A percentile compares a stretch with the other conserved stretches of the same genome.
phyloP scores from a whole-genome alignment of 140 eudicot species.

The Anethum foeniculum region DNA sequence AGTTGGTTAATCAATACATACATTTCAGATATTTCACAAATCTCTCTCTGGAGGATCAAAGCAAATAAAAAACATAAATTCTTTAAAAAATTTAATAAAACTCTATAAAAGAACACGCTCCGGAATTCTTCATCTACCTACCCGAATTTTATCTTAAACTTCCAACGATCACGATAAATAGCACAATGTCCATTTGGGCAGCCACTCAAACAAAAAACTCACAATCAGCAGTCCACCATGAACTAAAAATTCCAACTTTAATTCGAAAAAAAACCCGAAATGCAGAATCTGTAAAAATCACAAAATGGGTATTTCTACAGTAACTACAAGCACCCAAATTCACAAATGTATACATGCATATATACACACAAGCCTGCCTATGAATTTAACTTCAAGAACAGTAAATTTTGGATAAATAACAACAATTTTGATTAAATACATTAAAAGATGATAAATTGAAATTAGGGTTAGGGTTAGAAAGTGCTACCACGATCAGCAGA shows the following conservation, averaged over 20 bases:
- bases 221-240: not conserved
- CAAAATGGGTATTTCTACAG: not conserved
- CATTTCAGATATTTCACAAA: too few relatives aligned
- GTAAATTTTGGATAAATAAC: not conserved
- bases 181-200: not conserved
- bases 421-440: too few relatives aligned
- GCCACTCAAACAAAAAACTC: not conserved
- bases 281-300: not conserved
- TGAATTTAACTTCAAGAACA: not conserved
- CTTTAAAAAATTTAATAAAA: not conserved
- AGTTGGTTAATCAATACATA: too few relatives aligned
- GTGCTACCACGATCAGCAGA: constrained; percentile 37
- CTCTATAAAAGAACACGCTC: not conserved
- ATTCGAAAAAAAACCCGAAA: not conserved
- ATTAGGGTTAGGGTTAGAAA: constrained; percentile 19
- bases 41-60: not conserved
- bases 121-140: not conserved
- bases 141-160: not conserved
- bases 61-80: not conserved
- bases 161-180: not conserved
- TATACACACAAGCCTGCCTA: not conserved
- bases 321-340: not conserved
- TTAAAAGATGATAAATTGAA: not conserved
- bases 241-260: not conserved
- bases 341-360: not conserved